These are phyloP conservation scores for Diaporthe vexans DNA, from an alignment of 2,329 filamentous ascomycete genomes.

Conservation along the genomic window DNA sequence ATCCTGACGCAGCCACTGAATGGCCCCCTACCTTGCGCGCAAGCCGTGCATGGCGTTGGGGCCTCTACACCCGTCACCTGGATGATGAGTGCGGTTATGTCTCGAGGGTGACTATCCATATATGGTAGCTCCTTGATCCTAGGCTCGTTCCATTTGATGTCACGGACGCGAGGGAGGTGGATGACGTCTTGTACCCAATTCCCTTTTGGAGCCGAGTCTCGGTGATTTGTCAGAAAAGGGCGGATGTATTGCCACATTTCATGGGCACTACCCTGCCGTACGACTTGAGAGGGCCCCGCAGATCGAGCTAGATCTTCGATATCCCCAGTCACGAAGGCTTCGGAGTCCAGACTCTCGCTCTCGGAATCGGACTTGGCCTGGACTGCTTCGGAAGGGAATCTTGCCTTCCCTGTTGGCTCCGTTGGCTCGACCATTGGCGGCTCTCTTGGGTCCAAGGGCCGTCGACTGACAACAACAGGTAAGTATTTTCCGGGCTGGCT, in stretches of 20 bases:
- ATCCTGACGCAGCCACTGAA: slow-evolving; percentile 49
- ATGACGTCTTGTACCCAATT: slow-evolving; percentile 47
- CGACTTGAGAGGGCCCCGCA: background rate
- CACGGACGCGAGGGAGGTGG: slow-evolving; percentile 46
- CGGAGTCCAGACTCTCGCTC: background rate
- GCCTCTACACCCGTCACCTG: slow-evolving; percentile 51
- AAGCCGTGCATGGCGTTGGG: slow-evolving; percentile 46
- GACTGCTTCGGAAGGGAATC: background rate
- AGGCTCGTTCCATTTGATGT: slow-evolving; percentile 48
- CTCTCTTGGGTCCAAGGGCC: slow-evolving; percentile 37
- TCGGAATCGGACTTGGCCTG: background rate
- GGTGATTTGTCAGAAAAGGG: slow-evolving; percentile 44
- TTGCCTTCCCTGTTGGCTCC: background rate
- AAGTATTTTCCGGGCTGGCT: slow-evolving; percentile 19
- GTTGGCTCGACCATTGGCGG: slow-evolving; percentile 35
- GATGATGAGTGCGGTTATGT: slow-evolving; percentile 49
- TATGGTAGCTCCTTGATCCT: slow-evolving; percentile 44
- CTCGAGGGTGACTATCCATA: slow-evolving; percentile 45
- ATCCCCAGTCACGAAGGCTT: background rate
- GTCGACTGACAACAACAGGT: slow-evolving; percentile 45
- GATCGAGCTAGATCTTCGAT: background rate
- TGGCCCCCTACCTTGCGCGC: slow-evolving; percentile 46
- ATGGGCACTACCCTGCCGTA: slow-evolving; percentile 6
- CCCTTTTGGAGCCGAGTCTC: slow-evolving; percentile 25
- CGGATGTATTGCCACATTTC: slow-evolving; percentile 49